Evolutionary conservation across 305 asterid genomes (phyloP).

Genomic region (Fraxinus xanthoxyloides): DNA sequence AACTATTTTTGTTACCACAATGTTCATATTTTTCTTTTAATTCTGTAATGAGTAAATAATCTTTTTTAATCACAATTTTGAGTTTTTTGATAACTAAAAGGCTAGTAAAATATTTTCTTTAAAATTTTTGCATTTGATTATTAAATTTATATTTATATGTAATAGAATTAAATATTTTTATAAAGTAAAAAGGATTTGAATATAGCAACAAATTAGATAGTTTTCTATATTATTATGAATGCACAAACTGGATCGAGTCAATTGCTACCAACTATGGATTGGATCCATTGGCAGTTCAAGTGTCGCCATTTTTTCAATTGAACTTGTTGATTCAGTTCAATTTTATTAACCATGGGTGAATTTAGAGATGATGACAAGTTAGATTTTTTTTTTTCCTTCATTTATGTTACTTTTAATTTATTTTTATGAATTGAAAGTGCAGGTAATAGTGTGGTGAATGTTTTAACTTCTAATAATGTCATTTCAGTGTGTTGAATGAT

Average conservation of each 20-base stretch:
- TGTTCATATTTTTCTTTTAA: not conserved
- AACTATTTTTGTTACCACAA: not conserved
- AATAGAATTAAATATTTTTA: not conserved
- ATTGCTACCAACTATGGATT: not conserved
- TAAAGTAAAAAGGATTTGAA: not conserved
- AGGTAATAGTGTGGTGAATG: not conserved
- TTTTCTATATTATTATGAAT: not conserved
- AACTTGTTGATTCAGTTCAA: not conserved
- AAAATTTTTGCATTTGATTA: not conserved
- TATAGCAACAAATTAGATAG: not conserved
- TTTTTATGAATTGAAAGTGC: not conserved
- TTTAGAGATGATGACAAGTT: not conserved
- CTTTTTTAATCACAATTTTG: not conserved
- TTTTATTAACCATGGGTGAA: not conserved
- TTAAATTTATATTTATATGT: not conserved
- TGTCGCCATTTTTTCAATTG: not conserved
- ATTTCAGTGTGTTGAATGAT: not conserved
- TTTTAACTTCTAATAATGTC: not conserved
- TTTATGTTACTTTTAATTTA: not conserved
- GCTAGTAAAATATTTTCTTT: not conserved
- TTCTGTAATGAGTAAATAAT: not conserved
- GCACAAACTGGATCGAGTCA: not conserved
- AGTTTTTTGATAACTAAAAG: not conserved
- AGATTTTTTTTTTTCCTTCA: no score
- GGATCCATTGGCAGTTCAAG: not conserved